These are phyloP conservation scores for Barnettozyma pratensis DNA, from an alignment of 805 yeast genomes.

Conservation along the genomic window DNA sequence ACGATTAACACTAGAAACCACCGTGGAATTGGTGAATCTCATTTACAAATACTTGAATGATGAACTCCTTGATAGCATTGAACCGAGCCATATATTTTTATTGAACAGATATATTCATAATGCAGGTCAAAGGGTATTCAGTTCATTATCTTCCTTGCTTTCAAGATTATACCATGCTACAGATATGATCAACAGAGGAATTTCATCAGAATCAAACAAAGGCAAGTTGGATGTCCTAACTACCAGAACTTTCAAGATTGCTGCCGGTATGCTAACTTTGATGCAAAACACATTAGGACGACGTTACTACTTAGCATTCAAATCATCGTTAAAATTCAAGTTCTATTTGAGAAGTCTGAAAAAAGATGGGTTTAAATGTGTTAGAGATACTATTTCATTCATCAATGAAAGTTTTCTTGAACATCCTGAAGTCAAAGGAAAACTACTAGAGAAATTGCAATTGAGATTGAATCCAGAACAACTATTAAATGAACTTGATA, in stretches of 20 bases:
- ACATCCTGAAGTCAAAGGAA: slow-evolving; percentile 14
- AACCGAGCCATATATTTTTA: slow-evolving; percentile 12
- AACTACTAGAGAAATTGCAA: slow-evolving; percentile 13
- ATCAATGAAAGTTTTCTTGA: slow-evolving; percentile 15
- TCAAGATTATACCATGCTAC: slow-evolving; percentile 18
- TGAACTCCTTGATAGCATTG: slow-evolving; percentile 12
- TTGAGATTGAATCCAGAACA: slow-evolving; percentile 12
- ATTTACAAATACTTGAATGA: slow-evolving; percentile 13
- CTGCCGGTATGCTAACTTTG: slow-evolving; percentile 17
- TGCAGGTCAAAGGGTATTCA: slow-evolving; percentile 14
- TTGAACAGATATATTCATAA: slow-evolving; percentile 19
- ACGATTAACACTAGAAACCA: not conserved
- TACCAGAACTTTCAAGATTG: slow-evolving; percentile 4
- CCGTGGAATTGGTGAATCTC: slow-evolving; percentile 14
- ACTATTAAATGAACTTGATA: slow-evolving; percentile 16
- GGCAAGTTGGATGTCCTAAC: not conserved
- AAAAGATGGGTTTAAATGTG: slow-evolving; percentile 22
- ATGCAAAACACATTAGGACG: slow-evolving; percentile 21
- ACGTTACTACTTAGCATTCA: slow-evolving; percentile 22
- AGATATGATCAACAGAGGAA: slow-evolving; percentile 16
- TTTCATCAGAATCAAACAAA: slow-evolving; percentile 4
- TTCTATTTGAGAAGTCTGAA: slow-evolving; percentile 19
- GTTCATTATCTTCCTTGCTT: slow-evolving; percentile 11
- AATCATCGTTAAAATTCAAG: slow-evolving; percentile 20
- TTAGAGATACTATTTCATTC: slow-evolving; percentile 20